Conservation (phyloP, 2,329 filamentous ascomycete species). For the Trichoderma afroharzianum region DNA sequence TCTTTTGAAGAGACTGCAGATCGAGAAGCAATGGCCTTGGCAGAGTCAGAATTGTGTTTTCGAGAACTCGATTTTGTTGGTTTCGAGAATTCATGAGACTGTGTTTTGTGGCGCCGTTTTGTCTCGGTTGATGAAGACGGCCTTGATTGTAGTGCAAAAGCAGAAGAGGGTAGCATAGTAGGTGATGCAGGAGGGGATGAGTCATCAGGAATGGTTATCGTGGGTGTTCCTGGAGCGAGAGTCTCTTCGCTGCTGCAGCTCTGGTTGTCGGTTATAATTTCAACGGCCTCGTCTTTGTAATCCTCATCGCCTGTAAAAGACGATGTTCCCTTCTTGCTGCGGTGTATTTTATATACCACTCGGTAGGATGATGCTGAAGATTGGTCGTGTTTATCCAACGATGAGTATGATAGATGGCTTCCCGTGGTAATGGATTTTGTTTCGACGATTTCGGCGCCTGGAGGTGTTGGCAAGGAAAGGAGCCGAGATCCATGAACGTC, state of each 20-base stretch:
- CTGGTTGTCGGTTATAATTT: background rate
- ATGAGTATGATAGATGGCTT: constrained; percentile 11
- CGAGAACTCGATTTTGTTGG: constrained; percentile 14
- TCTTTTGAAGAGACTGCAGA: constrained; percentile 22
- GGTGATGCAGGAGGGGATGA: constrained; percentile 9
- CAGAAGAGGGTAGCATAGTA: background rate
- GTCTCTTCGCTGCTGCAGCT: background rate
- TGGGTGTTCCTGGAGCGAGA: constrained; percentile 3
- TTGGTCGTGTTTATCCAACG: constrained; percentile 23
- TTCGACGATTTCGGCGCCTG: constrained; percentile 58
- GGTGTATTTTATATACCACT: constrained; percentile 58
- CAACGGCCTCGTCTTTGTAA: constrained; percentile 26
- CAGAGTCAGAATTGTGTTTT: constrained; percentile 5
- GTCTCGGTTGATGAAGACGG: background rate
- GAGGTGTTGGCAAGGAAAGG: constrained; percentile 51
- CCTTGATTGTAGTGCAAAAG: background rate
- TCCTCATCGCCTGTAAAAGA: constrained; percentile 36
- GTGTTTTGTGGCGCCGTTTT: background rate
- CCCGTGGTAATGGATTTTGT: constrained; percentile 31
- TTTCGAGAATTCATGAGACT: constrained; percentile 11
- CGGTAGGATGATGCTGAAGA: constrained; percentile 39
- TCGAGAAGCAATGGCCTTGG: constrained; percentile 1
- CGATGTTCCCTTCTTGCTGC: constrained; percentile 45
- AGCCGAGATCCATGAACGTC: constrained; percentile 54
- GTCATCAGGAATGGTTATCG: background rate